Conservation (phyloP, 495 filamentous ascomycete genomes). For the Aspergillus panamensis region DNA sequence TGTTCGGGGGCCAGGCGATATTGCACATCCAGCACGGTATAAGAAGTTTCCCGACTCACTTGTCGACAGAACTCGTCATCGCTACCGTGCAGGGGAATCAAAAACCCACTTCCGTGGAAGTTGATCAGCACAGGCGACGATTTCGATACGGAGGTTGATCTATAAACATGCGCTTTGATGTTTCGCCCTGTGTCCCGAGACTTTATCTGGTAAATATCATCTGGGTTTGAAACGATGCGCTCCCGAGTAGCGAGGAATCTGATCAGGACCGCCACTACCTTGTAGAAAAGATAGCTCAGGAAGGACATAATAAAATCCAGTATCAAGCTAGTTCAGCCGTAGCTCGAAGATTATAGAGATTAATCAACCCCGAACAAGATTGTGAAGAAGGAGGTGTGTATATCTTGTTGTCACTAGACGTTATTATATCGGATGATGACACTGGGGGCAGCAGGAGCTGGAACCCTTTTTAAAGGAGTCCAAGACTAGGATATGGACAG, state of each 20-base stretch:
- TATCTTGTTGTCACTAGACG: no score
- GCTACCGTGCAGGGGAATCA: conserved; percentile 39
- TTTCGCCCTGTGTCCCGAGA: conserved; percentile 41
- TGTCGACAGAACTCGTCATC: conserved; percentile 43
- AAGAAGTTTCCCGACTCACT: conserved; percentile 33
- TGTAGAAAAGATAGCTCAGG: conserved; percentile 26
- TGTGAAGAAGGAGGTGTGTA: no score
- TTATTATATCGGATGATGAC: no score
- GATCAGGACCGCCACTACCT: conserved; percentile 25
- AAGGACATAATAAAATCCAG: conserved; percentile 18
- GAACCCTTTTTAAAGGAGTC: no score
- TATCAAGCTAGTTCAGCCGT: no score
- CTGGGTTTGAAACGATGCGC: conserved; percentile 24
- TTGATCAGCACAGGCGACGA: conserved; percentile 44
- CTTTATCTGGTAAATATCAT: conserved; percentile 37
- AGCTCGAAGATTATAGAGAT: no score
- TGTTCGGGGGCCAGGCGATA: conserved; percentile 79
- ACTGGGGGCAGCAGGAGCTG: no score
- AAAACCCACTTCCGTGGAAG: conserved; percentile 44
- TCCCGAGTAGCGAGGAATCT: conserved; percentile 2
- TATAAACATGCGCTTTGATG: conserved; percentile 48
- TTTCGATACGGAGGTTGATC: conserved; percentile 18
- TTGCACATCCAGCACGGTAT: conserved; percentile 52
- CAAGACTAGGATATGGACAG: no score
- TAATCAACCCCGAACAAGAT: no score